Percentiles rank a stretch among this genome's conserved stretches.
These are phyloP conservation scores for Aspergillus campestris DNA, from an alignment of 495 filamentous ascomycete genomes.

Conservation along the genomic window DNA sequence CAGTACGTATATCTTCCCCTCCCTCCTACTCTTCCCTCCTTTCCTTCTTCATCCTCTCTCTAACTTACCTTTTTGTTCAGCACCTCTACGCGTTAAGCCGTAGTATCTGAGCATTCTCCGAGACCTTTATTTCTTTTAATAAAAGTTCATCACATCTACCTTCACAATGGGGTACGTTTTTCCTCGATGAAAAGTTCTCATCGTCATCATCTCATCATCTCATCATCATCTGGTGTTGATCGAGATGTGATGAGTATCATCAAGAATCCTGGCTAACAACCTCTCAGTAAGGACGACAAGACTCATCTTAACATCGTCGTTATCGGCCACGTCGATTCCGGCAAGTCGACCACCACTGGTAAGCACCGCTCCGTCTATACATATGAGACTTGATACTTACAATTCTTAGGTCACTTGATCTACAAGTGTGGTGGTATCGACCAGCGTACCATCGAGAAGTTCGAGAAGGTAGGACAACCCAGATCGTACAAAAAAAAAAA, in stretches of 20 bases:
- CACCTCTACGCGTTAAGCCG: slow-evolving; percentile 45
- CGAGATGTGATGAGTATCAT: no score
- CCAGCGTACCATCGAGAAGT: slow-evolving; percentile 99
- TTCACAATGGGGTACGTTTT: slow-evolving; percentile 45
- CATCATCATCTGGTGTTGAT: neutral
- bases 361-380: slow-evolving; percentile 25
- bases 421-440: slow-evolving; percentile 99
- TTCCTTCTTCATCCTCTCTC: slow-evolving; percentile 16
- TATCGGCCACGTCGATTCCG: slow-evolving; percentile 99
- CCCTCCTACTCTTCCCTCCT: slow-evolving; percentile 12
- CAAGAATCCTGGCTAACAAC: slow-evolving; percentile 8
- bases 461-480: slow-evolving; percentile 76
- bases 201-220: neutral
- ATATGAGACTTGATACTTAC: slow-evolving; percentile 12
- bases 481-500: slow-evolving; percentile 2
- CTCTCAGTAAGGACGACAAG: slow-evolving; percentile 70
- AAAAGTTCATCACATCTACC: slow-evolving; percentile 31
- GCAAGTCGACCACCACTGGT: slow-evolving; percentile 96
- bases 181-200: neutral
- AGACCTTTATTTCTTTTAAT: slow-evolving; percentile 36
- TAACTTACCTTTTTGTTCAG: slow-evolving; percentile 33
- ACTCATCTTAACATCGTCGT: slow-evolving; percentile 95
- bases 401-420: slow-evolving; percentile 73
- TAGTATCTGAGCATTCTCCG: slow-evolving; percentile 42
- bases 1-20: slow-evolving; percentile 41